Base-by-base conservation (phyloP, 2,329 filamentous ascomycete species). In the Bipolaris sorokiniana region DNA sequence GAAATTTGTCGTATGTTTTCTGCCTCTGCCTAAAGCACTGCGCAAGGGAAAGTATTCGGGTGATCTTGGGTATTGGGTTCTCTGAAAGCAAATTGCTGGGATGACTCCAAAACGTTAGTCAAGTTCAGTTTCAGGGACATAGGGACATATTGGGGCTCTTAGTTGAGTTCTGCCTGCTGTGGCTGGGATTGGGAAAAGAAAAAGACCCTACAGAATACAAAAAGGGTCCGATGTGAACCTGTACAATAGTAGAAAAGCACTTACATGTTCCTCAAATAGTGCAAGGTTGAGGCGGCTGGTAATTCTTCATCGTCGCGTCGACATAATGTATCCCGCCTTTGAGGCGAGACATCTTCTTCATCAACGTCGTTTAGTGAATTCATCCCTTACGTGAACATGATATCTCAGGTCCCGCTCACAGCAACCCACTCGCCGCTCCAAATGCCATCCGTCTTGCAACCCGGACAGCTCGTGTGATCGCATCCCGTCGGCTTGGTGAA, bases 401-500 rank as follows among this genome's bases (percentile, higher is more conserved):
- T 13, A 13, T 26, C 4, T 59, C 52, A 61, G 7, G 34, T 46
- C 31, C 56, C 44, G 22, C 40, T 49, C 13, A 59, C 47, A 16
- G 37, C 7, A 26, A 54, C 37, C 59, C 56, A 96, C 89, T 0
- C 97, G 9, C 63, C 58, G 5, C 51, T 58, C 67, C 67, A 68
- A 2, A 71, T 68, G 3, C 65, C 63, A 36, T 69, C 66, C 1
- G 61, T 64, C 22, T 65, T 66, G 40, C 65, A 69, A 0, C 70
- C 70, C 3, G 56, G 54, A 44, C 72, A 74, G 7, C 46, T 66
- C 1, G 60, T 50, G 34, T 66, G 65, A 23, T 72, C 63, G 68
- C 83, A 86, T 23, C 76, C 82, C 3, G 82, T 84, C 22, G 83
- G 83, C 50, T 73, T 78, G 13, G 75, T 75, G 33, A 83, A 83